phyloP scores from a whole-genome alignment of 1,284 basidiomycete species.

The Leucoagaricus sp. region DNA sequence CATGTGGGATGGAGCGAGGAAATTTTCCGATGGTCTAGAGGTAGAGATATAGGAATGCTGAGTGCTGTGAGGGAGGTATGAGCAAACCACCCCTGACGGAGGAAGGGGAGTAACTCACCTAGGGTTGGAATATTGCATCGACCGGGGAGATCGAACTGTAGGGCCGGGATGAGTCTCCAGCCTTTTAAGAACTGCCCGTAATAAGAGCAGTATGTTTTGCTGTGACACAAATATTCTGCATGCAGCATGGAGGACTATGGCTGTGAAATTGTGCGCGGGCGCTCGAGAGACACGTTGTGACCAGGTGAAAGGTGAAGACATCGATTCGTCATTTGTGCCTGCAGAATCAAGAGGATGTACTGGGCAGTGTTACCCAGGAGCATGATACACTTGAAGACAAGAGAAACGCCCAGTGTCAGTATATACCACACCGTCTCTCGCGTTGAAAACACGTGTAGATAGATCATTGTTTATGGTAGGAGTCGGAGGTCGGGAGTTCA shows the following conservation, averaged over 20 bases:
- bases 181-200: background rate
- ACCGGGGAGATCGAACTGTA: background rate
- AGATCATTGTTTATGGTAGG: background rate
- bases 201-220: background rate
- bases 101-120: background rate
- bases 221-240: background rate
- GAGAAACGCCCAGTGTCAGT: background rate
- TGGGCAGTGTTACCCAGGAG: conserved; percentile 7
- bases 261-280: conserved; percentile 3
- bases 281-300: conserved; percentile 2
- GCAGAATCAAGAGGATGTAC: conserved; percentile 1
- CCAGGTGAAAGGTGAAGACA: background rate
- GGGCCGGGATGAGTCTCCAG: background rate
- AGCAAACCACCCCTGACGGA: background rate
- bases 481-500: too few relatives aligned
- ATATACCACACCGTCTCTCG: too few relatives aligned
- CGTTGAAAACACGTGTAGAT: conserved; percentile 1
- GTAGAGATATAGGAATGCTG: background rate
- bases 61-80: background rate
- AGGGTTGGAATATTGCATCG: background rate
- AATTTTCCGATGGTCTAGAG: background rate
- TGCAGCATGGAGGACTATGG: background rate
- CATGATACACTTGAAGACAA: background rate
- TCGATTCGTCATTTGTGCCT: background rate
- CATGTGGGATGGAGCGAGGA: background rate